Evolutionary conservation across 2,329 filamentous ascomycete genomes (phyloP).

Genomic region (Pyricularia sp.): DNA sequence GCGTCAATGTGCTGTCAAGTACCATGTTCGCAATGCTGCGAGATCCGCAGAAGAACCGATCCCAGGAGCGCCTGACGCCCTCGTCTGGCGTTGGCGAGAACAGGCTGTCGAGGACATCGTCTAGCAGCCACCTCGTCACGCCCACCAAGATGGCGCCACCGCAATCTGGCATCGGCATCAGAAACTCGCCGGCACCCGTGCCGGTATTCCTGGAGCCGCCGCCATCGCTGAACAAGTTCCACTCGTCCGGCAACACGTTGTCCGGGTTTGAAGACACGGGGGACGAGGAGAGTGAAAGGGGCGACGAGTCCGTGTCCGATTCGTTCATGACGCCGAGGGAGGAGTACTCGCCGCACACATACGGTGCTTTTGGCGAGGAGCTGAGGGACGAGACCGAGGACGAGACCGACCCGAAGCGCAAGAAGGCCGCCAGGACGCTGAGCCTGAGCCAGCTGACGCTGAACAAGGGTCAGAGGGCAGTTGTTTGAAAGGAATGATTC

Average conservation of each 20-base stretch:
- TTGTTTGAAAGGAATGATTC: neutral
- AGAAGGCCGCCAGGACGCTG: constrained; percentile 49
- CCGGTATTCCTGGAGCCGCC: neutral
- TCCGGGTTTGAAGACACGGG: constrained; percentile 19
- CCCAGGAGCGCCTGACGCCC: constrained; percentile 13
- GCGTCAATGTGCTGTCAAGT: constrained; percentile 31
- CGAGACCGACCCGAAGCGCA: constrained; percentile 20
- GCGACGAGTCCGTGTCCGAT: constrained; percentile 27
- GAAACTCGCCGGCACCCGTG: neutral
- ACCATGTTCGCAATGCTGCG: constrained; percentile 25
- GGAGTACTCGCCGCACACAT: constrained; percentile 22
- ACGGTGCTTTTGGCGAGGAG: constrained; percentile 30
- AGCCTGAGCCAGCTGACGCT: constrained; percentile 48
- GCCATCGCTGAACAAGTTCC: neutral
- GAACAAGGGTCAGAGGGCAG: constrained; percentile 7
- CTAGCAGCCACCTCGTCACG: neutral
- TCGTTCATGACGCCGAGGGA: constrained; percentile 39
- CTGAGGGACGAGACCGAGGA: constrained; percentile 24
- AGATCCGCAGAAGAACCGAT: constrained; percentile 20
- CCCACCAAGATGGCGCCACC: constrained; percentile 8
- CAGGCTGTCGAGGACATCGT: neutral
- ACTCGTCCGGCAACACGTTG: constrained; percentile 9
- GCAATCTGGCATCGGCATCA: constrained; percentile 21
- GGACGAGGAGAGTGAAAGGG: constrained; percentile 21
- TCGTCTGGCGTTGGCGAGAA: neutral